A percentile compares a stretch with the other conserved stretches of the same genome.
phyloP scores from a whole-genome alignment of 2,329 filamentous ascomycete genomes.

The Grosmannia serpens region DNA sequence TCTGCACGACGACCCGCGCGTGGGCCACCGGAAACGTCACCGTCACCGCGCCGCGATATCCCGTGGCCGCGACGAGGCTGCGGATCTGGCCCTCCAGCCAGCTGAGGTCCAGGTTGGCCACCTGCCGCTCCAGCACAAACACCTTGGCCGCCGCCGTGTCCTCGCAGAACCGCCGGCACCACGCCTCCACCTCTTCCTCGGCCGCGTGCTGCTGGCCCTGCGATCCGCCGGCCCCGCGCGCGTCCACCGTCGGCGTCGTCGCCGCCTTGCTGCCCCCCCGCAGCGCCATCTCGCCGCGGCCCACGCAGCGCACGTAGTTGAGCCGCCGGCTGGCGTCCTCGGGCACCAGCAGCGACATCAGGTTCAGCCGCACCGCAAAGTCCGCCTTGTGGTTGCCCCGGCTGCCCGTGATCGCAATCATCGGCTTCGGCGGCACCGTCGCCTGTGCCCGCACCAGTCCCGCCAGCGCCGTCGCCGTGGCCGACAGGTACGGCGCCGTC shows the following conservation, averaged over 20 bases:
- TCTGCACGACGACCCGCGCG: conserved; percentile 35
- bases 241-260: conserved; percentile 28
- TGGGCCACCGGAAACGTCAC: conserved; percentile 40
- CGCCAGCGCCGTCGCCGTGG: conserved; percentile 31
- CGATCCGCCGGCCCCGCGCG: conserved; percentile 27
- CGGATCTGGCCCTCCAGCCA: conserved; percentile 45
- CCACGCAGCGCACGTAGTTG: conserved; percentile 43
- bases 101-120: conserved; percentile 41
- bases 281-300: conserved; percentile 35
- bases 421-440: conserved; percentile 42
- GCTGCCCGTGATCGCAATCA: conserved; percentile 36
- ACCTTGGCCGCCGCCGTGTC: conserved; percentile 33
- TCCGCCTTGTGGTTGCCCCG: conserved; percentile 29
- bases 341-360: conserved; percentile 40
- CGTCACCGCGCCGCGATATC: conserved; percentile 37
- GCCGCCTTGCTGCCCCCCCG: conserved; percentile 30
- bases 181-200: conserved; percentile 29
- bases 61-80: conserved; percentile 34
- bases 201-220: conserved; percentile 25
- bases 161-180: conserved; percentile 35
- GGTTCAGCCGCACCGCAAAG: conserved; percentile 42
- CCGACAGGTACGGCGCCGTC: conserved; percentile 35
- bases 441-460: conserved; percentile 36
- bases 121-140: conserved; percentile 39
- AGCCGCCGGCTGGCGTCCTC: conserved; percentile 31